A percentile compares a stretch with the other conserved stretches of the same genome.
Conservation (phyloP, 1,284 basidiomycete species). For the Caloboletus firmus region DNA sequence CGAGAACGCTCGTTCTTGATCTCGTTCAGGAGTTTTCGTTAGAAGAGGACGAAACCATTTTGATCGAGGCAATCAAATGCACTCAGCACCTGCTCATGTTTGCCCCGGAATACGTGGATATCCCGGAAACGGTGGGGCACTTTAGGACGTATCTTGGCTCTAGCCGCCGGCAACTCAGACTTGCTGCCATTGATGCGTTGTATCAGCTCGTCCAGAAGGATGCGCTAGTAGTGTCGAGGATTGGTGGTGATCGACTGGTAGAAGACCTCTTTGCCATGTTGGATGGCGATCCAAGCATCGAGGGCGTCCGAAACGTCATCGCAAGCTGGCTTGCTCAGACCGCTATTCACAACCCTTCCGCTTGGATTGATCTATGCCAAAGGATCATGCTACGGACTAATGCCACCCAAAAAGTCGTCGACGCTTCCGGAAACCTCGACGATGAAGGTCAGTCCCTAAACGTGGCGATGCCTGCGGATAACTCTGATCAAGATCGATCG, state of each 20-base stretch:
- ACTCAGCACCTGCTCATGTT: conserved; percentile 98
- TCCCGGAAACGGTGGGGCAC: conserved; percentile 73
- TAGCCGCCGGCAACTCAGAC: conserved; percentile 79
- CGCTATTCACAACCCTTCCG: conserved; percentile 87
- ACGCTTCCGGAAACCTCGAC: conserved; percentile 70
- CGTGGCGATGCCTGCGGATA: conserved; percentile 42
- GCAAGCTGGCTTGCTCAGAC: conserved; percentile 96
- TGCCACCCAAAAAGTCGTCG: conserved; percentile 71
- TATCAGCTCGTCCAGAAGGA: conserved; percentile 98
- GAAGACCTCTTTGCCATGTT: conserved; percentile 94
- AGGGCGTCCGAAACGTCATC: conserved; percentile 92
- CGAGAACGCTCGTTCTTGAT: conserved; percentile 79
- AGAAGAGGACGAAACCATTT: conserved; percentile 86
- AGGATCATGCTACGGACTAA: conserved; percentile 92
- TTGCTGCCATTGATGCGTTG: conserved; percentile 92
- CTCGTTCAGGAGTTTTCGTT: conserved; percentile 84
- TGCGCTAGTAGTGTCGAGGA: conserved; percentile 85
- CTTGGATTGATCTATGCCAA: conserved; percentile 98
- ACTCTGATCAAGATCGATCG: conserved; percentile 36
- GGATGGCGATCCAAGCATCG: conserved; percentile 92
- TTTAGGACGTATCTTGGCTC: conserved; percentile 80
- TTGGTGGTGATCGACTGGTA: conserved; percentile 93
- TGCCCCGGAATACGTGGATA: conserved; percentile 78
- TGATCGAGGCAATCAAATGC: conserved; percentile 93
- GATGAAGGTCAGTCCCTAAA: conserved; percentile 92